Percentiles rank a stretch among this genome's conserved stretches.
phyloP scores from a whole-genome alignment of 371 early-diverging fungal species.

The Choanephora cucurbitarum region DNA sequence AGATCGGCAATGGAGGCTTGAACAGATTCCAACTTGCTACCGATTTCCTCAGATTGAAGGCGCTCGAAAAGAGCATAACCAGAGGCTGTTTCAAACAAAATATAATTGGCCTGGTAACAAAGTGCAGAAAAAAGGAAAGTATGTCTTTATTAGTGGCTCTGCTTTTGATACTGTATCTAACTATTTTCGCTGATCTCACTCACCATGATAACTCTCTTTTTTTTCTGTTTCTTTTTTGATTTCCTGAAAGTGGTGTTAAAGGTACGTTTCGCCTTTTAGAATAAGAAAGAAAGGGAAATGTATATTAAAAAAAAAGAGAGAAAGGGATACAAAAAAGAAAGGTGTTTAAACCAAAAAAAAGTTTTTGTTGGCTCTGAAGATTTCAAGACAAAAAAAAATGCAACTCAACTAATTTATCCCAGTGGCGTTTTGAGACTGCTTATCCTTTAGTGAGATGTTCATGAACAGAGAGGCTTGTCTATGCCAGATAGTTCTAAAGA shows the following conservation, averaged over 20 bases:
- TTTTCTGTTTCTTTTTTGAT: constrained; percentile 1
- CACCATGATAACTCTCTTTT: neutral
- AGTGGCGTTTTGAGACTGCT: constrained; percentile 8
- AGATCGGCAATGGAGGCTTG: constrained; percentile 84
- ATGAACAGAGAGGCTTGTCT: neutral
- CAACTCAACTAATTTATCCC: neutral
- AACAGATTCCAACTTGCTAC: constrained; percentile 88
- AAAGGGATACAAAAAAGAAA: constrained; percentile 1
- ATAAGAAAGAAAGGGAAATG: too few relatives aligned
- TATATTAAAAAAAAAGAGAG: too few relatives aligned
- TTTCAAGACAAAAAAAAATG: constrained; percentile 1
- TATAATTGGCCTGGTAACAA: constrained; percentile 53
- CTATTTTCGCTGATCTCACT: too few relatives aligned
- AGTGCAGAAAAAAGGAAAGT: neutral
- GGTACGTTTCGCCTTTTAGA: too few relatives aligned
- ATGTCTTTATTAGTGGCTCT: too few relatives aligned
- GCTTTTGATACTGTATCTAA: too few relatives aligned
- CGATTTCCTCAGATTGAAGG: constrained; percentile 93
- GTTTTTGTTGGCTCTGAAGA: constrained; percentile 15
- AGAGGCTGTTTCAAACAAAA: constrained; percentile 93
- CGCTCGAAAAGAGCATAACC: constrained; percentile 98
- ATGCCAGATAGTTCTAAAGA: too few relatives aligned
- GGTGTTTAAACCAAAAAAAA: constrained; percentile 13
- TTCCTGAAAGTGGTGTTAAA: neutral
- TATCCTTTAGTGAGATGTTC: constrained; percentile 2